Evolutionary conservation across 192 early-diverging fungal species (phyloP).

Genomic region (Pilaira anomala): DNA sequence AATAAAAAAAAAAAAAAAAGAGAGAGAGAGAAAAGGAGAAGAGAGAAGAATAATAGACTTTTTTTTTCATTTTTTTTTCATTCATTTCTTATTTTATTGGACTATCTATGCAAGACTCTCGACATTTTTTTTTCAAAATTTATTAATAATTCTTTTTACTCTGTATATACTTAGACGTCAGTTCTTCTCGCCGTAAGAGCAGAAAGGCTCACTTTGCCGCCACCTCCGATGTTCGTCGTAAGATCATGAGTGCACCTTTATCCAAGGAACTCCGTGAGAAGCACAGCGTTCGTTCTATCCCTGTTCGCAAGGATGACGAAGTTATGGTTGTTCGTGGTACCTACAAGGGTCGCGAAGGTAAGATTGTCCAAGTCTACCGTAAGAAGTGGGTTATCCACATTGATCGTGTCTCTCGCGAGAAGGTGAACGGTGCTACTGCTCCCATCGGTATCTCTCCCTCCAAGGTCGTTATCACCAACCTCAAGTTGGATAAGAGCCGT

Average conservation of each 20-base stretch:
- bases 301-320: slow-evolving; percentile 98
- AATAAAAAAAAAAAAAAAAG: too few species aligned
- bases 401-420: slow-evolving; percentile 95
- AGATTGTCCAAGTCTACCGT: slow-evolving; percentile 96
- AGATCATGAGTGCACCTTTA: slow-evolving; percentile 95
- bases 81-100: too few species aligned
- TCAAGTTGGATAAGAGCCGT: slow-evolving; percentile 98
- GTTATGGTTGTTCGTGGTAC: slow-evolving; percentile 92
- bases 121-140: too few species aligned
- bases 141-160: too few species aligned
- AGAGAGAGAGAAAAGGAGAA: too few species aligned
- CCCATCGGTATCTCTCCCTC: slow-evolving; percentile 96
- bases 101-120: too few species aligned
- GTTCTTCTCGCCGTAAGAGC: slow-evolving; percentile 88
- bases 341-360: slow-evolving; percentile 97
- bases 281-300: slow-evolving; percentile 93
- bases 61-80: too few species aligned
- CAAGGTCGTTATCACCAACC: slow-evolving; percentile 95
- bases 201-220: slow-evolving; percentile 99
- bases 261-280: slow-evolving; percentile 99
- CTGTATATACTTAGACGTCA: slow-evolving; percentile 63
- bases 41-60: too few species aligned
- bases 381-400: slow-evolving; percentile 99
- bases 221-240: slow-evolving; percentile 89
- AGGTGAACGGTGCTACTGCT: slow-evolving; percentile 93